phyloP scores from a whole-genome alignment of 805 yeast species.

The Zygotorulaspora florentina region DNA sequence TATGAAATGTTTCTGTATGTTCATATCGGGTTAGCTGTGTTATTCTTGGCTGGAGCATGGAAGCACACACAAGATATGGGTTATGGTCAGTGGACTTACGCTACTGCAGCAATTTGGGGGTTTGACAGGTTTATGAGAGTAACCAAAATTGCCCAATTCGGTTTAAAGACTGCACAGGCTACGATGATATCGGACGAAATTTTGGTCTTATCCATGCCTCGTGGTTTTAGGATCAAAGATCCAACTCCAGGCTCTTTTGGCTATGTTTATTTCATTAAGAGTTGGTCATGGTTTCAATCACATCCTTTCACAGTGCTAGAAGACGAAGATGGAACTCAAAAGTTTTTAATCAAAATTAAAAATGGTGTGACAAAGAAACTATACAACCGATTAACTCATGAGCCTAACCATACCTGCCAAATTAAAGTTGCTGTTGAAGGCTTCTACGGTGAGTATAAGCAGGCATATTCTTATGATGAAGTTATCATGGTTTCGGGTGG shows the following conservation, averaged over 20 bases:
- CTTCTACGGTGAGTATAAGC: constrained; percentile 49
- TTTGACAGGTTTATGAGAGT: constrained; percentile 58
- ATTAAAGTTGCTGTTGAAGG: constrained; percentile 51
- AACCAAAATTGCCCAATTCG: constrained; percentile 50
- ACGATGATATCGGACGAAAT: constrained; percentile 25
- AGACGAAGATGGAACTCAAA: constrained; percentile 15
- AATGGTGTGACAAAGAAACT: constrained; percentile 51
- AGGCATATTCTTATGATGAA: constrained; percentile 37
- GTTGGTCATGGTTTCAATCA: constrained; percentile 41
- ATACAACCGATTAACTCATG: constrained; percentile 29
- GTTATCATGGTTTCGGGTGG: constrained; percentile 47
- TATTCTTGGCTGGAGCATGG: constrained; percentile 43
- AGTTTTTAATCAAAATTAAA: constrained; percentile 38
- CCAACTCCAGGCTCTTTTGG: constrained; percentile 58
- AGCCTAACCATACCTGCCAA: constrained; percentile 34
- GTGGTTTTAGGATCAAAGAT: constrained; percentile 20
- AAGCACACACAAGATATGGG: constrained; percentile 40
- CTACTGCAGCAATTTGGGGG: constrained; percentile 60
- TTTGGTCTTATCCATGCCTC: constrained; percentile 36
- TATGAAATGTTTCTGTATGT: constrained; percentile 43
- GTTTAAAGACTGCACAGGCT: constrained; percentile 50
- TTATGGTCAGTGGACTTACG: constrained; percentile 47
- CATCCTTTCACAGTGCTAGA: constrained; percentile 65
- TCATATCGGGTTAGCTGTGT: constrained; percentile 42
- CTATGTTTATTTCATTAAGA: constrained; percentile 47